Base-by-base conservation (phyloP, 2,329 filamentous ascomycete species). In the Pochonia chlamydosporia region DNA sequence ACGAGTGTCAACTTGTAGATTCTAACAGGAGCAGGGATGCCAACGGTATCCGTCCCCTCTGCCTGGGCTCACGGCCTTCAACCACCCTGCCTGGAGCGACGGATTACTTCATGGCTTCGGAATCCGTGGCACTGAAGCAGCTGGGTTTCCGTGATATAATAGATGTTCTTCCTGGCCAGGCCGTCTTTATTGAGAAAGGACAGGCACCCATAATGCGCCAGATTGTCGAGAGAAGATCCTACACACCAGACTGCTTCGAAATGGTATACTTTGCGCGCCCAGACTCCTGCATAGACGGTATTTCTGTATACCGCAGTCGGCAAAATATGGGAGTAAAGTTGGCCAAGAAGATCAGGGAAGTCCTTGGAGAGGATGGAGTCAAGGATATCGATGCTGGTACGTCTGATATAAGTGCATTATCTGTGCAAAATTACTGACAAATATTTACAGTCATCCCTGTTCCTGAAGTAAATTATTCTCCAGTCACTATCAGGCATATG, bases 21-120 rank as follows among this genome's bases (percentile, higher is more conserved):
- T n/a, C n/a, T n/a, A n/a, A n/a, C n/a, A n/a, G n/a, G n/a, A n/a
- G n/a, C 28, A 50, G 49, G n/a, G 49, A 50, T 28, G 49, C 40
- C 6, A 43, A 50, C 30, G 89, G 87, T 44, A 93, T 93, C 60
- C 86, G 90, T 11, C 90, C 90, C 3, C 79, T 96, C 54, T 80
- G 87, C 40, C 70, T 95, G 9, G 90, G 90, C 36, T 87, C 82
- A 42, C 79, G 89, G 46, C 76, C 81, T 2, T 89, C 87, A 2
- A 66, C 73, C 13, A 85, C 75, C 0, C 49, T 81, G 33, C 75
- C 79, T 30, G 73, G 78, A 4, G 82, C 81, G 5, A 84, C 69
- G 50, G 90, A 96, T 66, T 96, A 95, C 71, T 89, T 96, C 78
- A 81, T 96, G 73, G 89, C 89, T 1, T 95, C 89, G 0, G 90